Base-by-base conservation (phyloP, 176 grass and related monocot genomes). In the Thinopyrum elongatum region DNA sequence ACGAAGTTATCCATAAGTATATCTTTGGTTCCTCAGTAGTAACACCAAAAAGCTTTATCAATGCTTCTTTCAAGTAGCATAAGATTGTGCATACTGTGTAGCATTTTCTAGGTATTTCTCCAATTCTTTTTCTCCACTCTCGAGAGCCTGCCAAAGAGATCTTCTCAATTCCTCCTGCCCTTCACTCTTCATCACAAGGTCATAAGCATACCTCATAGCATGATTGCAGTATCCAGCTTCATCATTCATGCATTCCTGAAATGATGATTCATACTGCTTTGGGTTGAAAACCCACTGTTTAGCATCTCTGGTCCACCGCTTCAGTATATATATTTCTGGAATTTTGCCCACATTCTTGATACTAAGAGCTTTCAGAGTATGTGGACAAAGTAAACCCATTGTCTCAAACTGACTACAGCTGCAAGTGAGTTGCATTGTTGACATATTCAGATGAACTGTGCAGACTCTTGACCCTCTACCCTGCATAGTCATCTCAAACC, bases 401-500 rank as follows among this genome's bases (percentile, higher is more conserved):
- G 91, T 93, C 57, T 93, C 94, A 72, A 96, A 96, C 81, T 91
- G 91, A 85, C 87, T 89, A 57, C 94, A 96, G 76, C 88, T 91
- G 77, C 94, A 96, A 34, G 74, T 80, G 36, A 96, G 63, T 83
- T 78, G 67, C 87, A 91, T 82, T 4, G 55, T 81, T 47, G 76
- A 58, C 71, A 79, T 90, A 74, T 96, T 84, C 19, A 96, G 63
- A 63, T 65, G 77, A 58, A 96, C 94, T 67, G 23, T 91, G 81
- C 87, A 93, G 14, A 87, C 82, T 77, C 90, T 91, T 74, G 89
- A 90, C 7, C 89, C 94, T 78, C 94, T 64, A 74, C 89, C 91
- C 68, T 96, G 91, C 82, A 93, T 96, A n/a, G 88, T 93, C 87
- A 92, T 91, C 89, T 95, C 94, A 87, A 89, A 95, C 42, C 55